Evolutionary conservation across 106 monocot species (phyloP).

Genomic region (Hemerocallis citrina): DNA sequence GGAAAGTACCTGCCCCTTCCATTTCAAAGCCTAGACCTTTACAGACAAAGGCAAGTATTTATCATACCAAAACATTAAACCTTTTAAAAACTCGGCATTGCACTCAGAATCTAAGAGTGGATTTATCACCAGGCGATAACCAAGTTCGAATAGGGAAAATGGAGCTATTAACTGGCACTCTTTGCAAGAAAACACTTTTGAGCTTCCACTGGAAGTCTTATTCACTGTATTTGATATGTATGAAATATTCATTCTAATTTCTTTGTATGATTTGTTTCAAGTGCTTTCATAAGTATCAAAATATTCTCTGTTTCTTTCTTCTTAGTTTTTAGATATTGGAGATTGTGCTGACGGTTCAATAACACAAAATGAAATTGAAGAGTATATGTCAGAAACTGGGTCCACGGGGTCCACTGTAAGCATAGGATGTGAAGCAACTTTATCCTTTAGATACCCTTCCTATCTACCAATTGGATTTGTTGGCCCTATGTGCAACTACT

Average conservation of each 20-base stretch:
- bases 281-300: no score
- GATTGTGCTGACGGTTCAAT: no score
- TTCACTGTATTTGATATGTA: conserved; percentile 91
- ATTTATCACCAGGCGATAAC: conserved; percentile 84
- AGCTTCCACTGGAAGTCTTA: conserved; percentile 83
- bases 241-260: neutral
- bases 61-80: conserved; percentile 98
- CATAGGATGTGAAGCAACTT: no score
- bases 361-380: no score
- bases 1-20: conserved; percentile 90
- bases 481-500: no score
- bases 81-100: conserved; percentile 71
- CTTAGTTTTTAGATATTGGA: no score
- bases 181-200: conserved; percentile 94
- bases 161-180: conserved; percentile 83
- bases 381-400: no score
- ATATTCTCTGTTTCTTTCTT: no score
- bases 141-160: conserved; percentile 88
- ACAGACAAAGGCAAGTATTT: conserved; percentile 96
- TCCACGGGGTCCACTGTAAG: no score
- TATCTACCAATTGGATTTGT: no score
- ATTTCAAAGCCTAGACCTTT: conserved; percentile 92
- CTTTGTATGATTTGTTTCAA: neutral
- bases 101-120: conserved; percentile 68
- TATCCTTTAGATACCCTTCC: no score